Conservation (phyloP, 1,284 basidiomycete species). For the Puccinia sorghi region DNA sequence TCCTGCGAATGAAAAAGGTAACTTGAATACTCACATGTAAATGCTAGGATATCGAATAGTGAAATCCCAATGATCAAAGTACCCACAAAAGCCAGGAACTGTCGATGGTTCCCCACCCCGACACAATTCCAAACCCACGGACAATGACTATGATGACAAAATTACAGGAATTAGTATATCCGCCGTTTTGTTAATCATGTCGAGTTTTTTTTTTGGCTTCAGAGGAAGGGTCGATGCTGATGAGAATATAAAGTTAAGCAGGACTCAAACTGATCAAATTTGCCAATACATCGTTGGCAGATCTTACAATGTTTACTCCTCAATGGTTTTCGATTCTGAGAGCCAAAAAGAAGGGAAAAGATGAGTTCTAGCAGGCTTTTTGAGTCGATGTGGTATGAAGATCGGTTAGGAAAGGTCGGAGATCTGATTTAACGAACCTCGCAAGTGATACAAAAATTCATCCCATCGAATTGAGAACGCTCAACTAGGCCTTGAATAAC, state of each 20-base stretch:
- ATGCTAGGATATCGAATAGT: slow-evolving; percentile 78
- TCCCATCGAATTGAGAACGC: slow-evolving; percentile 83
- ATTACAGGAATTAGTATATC: background rate
- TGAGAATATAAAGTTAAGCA: background rate
- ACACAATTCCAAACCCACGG: slow-evolving; percentile 99
- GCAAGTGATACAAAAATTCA: slow-evolving; percentile 92
- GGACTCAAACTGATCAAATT: slow-evolving; percentile 81
- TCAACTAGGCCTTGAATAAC: slow-evolving; percentile 85
- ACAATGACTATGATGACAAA: slow-evolving; percentile 69
- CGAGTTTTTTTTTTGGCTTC: background rate
- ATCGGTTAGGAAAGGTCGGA: background rate
- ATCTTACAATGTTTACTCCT: slow-evolving; percentile 92
- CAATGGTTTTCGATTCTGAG: slow-evolving; percentile 78
- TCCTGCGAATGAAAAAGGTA: slow-evolving; percentile 16
- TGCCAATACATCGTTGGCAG: slow-evolving; percentile 83
- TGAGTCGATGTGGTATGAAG: background rate
- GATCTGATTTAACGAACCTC: slow-evolving; percentile 64
- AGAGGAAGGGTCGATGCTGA: background rate
- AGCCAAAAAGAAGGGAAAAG: background rate
- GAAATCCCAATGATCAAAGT: slow-evolving; percentile 78
- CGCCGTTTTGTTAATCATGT: background rate
- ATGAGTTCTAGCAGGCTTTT: background rate
- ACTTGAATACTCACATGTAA: slow-evolving; percentile 67
- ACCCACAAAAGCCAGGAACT: slow-evolving; percentile 85
- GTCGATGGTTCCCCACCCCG: slow-evolving; percentile 90